These are phyloP conservation scores for Citrus trifoliata DNA, from an alignment of 345 rosid species.

Conservation along the genomic window DNA sequence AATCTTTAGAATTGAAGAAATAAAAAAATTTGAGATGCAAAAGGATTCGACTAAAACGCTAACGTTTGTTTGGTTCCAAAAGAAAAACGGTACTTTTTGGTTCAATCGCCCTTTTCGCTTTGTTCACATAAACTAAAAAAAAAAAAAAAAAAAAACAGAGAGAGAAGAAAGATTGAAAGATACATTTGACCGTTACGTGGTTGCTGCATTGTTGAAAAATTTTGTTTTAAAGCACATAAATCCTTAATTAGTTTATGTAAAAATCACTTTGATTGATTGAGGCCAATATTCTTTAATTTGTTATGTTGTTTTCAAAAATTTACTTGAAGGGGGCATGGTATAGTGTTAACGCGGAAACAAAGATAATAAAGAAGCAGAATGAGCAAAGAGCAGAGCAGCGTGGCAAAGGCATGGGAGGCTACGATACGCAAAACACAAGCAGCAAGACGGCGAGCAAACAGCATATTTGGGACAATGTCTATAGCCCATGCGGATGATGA, in stretches of 20 bases:
- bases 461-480: slow-evolving; percentile 69
- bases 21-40: background rate
- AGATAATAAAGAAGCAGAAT: slow-evolving; percentile 13
- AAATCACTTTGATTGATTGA: too few relatives aligned
- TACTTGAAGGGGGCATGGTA: background rate
- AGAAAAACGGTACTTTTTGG: slow-evolving; percentile 24
- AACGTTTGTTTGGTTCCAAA: slow-evolving; percentile 15
- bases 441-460: slow-evolving; percentile 85
- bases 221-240: too few relatives aligned
- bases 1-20: too few relatives aligned
- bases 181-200: background rate
- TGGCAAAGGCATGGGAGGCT: slow-evolving; percentile 89
- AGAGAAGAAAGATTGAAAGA: background rate
- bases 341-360: background rate
- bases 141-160: background rate
- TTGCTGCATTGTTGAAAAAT: too few relatives aligned
- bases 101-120: slow-evolving; percentile 36
- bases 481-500: slow-evolving; percentile 51
- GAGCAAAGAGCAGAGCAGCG: slow-evolving; percentile 70
- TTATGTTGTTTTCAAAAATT: background rate
- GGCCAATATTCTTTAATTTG: too few relatives aligned
- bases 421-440: slow-evolving; percentile 85
- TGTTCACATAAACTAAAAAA: slow-evolving; percentile 2
- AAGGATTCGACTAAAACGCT: background rate
- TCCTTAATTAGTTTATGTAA: too few relatives aligned